Evolutionary conservation across 2,329 filamentous ascomycete genomes (phyloP).

Genomic region (Lecanicillium sp.): DNA sequence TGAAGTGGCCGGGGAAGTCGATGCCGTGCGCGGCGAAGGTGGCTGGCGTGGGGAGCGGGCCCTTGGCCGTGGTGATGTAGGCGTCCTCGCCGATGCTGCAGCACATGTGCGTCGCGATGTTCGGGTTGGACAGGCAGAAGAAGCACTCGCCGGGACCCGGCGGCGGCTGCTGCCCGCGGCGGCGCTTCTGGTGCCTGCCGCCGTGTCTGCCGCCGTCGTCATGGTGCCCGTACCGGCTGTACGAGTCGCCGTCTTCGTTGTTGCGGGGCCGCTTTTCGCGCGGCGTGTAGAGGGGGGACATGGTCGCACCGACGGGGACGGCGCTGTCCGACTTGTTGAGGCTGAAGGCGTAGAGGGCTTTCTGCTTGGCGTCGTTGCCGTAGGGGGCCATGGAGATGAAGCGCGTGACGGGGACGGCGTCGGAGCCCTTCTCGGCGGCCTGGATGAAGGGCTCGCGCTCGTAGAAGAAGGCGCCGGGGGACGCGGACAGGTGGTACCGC

Average conservation of each 20-base stretch:
- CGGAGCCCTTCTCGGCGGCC: constrained; percentile 34
- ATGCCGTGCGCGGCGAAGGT: constrained; percentile 63
- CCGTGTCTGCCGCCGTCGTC: constrained; percentile 38
- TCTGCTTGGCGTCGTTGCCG: constrained; percentile 70
- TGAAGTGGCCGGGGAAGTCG: constrained; percentile 74
- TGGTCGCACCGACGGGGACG: constrained; percentile 65
- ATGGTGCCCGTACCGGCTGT: constrained; percentile 48
- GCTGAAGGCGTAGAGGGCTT: constrained; percentile 72
- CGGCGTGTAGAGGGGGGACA: constrained; percentile 65
- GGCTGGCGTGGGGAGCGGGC: constrained; percentile 66
- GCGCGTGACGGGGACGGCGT: constrained; percentile 62
- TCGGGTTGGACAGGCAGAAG: constrained; percentile 89
- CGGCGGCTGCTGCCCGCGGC: constrained; percentile 46
- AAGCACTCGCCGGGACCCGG: constrained; percentile 78
- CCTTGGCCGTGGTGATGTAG: constrained; percentile 89
- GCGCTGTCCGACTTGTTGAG: constrained; percentile 60
- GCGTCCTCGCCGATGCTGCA: constrained; percentile 80
- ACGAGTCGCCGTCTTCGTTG: constrained; percentile 35
- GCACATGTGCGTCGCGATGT: constrained; percentile 79
- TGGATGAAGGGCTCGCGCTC: constrained; percentile 93
- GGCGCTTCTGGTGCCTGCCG: constrained; percentile 40
- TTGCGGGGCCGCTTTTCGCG: constrained; percentile 52
- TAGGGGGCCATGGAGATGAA: constrained; percentile 85
- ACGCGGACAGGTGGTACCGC: constrained; percentile 81
- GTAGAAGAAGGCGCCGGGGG: constrained; percentile 62